phyloP scores from a whole-genome alignment of 2,329 filamentous ascomycete species.

The Ascochyta viciae-villosae region DNA sequence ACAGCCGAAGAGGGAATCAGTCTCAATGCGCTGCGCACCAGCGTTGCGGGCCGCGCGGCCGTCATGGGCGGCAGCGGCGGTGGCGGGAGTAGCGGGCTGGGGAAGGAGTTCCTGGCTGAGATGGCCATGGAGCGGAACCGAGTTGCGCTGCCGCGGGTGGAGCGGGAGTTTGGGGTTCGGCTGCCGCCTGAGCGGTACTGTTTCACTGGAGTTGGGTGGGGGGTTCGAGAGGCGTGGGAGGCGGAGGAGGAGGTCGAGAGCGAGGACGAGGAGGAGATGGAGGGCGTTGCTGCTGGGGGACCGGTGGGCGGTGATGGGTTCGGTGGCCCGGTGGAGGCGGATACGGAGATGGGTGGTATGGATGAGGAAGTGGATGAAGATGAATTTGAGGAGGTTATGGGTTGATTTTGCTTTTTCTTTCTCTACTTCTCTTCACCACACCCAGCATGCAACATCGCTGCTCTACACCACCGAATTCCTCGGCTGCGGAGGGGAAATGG shows the following conservation, averaged over 20 bases:
- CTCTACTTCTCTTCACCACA: no score
- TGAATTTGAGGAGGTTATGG: slow-evolving; percentile 54
- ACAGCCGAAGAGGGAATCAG: slow-evolving; percentile 58
- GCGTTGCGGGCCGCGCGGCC: slow-evolving; percentile 71
- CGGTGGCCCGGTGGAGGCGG: slow-evolving; percentile 14
- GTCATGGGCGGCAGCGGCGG: background rate
- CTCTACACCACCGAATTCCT: no score
- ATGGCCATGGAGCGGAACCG: slow-evolving; percentile 63
- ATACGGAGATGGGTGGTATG: slow-evolving; percentile 42
- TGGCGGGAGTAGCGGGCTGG: slow-evolving; percentile 54
- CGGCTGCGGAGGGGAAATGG: no score
- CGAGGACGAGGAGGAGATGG: slow-evolving; percentile 69
- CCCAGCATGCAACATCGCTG: no score
- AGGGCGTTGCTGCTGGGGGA: slow-evolving; percentile 46
- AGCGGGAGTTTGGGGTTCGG: slow-evolving; percentile 63
- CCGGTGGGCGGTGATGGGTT: slow-evolving; percentile 16
- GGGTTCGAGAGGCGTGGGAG: slow-evolving; percentile 60
- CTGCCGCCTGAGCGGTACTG: slow-evolving; percentile 68
- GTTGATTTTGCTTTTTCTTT: slow-evolving; percentile 6
- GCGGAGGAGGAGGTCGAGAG: slow-evolving; percentile 73
- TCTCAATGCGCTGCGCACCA: slow-evolving; percentile 73
- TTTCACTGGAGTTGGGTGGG: slow-evolving; percentile 47
- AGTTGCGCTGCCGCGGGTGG: slow-evolving; percentile 52
- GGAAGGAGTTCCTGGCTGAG: slow-evolving; percentile 79
- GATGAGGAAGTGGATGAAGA: slow-evolving; percentile 53